Evolutionary conservation across 306 rosid genomes (phyloP).

Genomic region (Dryas alaskensis): DNA sequence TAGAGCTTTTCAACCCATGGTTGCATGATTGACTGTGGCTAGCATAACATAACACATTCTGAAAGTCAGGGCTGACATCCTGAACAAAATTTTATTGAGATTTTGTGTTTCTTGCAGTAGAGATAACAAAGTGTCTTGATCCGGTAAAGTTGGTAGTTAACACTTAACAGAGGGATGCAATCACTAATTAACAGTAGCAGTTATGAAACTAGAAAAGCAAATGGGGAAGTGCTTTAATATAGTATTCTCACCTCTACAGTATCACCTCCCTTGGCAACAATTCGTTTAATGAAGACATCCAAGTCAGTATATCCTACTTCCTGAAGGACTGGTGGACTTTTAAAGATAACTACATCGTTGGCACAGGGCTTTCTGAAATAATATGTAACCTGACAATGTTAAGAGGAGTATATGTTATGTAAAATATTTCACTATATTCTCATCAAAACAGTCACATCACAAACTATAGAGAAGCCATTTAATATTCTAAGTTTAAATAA

Average conservation of each 20-base stretch:
- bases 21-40: background rate
- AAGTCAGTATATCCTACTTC: conserved; percentile 88
- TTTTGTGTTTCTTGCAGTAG: background rate
- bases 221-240: conserved; percentile 1
- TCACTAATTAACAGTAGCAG: background rate
- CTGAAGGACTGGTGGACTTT: conserved; percentile 96
- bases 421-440: background rate
- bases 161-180: background rate
- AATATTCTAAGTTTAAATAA: background rate
- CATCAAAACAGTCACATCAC: conserved; percentile 19
- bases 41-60: background rate
- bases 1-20: background rate
- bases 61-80: background rate
- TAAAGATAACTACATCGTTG: conserved; percentile 86
- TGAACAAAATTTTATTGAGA: background rate
- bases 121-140: background rate
- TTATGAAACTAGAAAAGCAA: background rate
- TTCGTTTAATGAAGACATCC: conserved; percentile 89
- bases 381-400: conserved; percentile 72
- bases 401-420: conserved; percentile 17
- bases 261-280: conserved; percentile 93
- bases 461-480: conserved; percentile 10
- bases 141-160: background rate
- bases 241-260: conserved; percentile 67
- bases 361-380: conserved; percentile 92